These are phyloP conservation scores for Citrus reticulata DNA, from an alignment of 345 rosid genomes.

Conservation along the genomic window DNA sequence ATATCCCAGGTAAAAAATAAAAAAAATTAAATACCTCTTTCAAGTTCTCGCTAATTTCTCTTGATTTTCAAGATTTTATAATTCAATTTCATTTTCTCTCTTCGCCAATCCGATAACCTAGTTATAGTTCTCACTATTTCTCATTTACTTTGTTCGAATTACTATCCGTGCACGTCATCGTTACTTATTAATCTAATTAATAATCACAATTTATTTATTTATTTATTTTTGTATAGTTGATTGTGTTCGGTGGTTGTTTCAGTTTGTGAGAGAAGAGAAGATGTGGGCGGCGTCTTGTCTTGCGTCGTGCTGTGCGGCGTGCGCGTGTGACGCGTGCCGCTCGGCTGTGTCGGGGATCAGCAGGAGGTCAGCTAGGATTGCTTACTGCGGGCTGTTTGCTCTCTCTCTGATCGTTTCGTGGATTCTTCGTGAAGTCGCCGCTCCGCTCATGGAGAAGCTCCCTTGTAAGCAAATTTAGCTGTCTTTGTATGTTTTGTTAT, in stretches of 20 bases:
- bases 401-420: constrained; percentile 87
- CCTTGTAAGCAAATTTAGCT: constrained; percentile 62
- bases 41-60: not conserved
- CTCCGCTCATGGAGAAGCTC: constrained; percentile 96
- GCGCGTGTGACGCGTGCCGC: constrained; percentile 96
- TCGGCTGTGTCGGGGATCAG: constrained; percentile 88
- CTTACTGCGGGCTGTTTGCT: constrained; percentile 95
- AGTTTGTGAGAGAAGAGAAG: constrained; percentile 33
- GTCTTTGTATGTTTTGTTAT: not conserved
- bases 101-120: not conserved
- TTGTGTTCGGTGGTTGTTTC: constrained; percentile 3
- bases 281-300: constrained; percentile 99
- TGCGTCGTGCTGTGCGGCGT: constrained; percentile 96
- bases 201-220: not conserved
- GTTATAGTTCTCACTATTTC: not conserved
- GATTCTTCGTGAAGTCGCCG: constrained; percentile 98
- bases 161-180: not conserved
- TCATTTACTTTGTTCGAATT: not conserved
- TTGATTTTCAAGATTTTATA: not conserved
- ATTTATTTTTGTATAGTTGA: not conserved
- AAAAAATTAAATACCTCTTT: not conserved
- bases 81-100: not conserved
- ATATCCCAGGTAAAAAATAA: not conserved
- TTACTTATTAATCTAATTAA: no score
- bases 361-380: constrained; percentile 94